Evolutionary conservation across 148 eudicot genomes (phyloP), one percentile per base, ranked within the genome.

Genomic region (Arbutus unedo): DNA sequence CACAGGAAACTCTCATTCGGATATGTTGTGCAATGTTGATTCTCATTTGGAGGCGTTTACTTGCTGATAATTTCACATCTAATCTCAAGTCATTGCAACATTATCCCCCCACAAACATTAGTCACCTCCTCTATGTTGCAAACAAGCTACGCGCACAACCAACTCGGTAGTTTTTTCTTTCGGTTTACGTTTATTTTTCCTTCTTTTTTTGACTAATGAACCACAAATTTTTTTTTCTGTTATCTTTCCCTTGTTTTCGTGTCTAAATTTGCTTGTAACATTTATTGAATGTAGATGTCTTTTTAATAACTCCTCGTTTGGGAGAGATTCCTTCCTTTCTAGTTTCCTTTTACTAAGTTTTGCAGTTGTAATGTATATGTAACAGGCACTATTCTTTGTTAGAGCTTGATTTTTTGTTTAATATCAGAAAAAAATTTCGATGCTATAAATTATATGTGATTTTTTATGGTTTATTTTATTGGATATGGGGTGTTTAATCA

Each of bases 11-110:
- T 9, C 82, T 97, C 83, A 91, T 97, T n/a, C 86, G 98, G 75
- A 70, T 94, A 64, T 97, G 99, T 71, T 97, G 98, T 86, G 99
- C 99, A 5, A 97, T 97, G 99, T 88, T 97, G 62, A 86, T 94
- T 79, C 92, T 97, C 5, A 90, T 97, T 10, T 88, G 98, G 60
- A 97, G 93, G 86, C 98, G 98, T 68, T 86, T 97, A 84, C 92
- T 97, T 73, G 99, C 99, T 0, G 99, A 98, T 53, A 98, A 97
- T 86, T 97, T 97, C 79, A 97, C 99, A 16, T 89, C 99, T 16
- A 94, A 94, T 84, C 95, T 97, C 84, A 97, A 97, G 91, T 84
- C 94, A 60, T 89, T 97, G 78, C 99, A 97, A 78, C 89, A 88
- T 81, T 97, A 97, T 82, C 99, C 99, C n/a, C 57, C 97, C 45